Base-by-base conservation (phyloP, 192 early-diverging fungal species). In the Gonapodya prolifera region DNA sequence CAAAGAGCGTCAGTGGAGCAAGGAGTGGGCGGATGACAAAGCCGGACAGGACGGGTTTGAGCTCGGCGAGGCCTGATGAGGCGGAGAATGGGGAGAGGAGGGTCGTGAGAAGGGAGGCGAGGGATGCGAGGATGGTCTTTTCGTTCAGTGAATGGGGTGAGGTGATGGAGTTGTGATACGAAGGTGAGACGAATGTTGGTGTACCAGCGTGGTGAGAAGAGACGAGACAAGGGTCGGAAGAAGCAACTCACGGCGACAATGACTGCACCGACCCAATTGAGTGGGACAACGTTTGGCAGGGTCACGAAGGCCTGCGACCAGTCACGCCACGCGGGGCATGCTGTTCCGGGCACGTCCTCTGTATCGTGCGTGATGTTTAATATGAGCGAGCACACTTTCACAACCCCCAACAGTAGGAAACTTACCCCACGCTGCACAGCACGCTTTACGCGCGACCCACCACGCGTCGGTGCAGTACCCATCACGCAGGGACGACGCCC, bases 21-120 rank as follows among this genome's bases (percentile, higher is more conserved):
- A 78, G 75, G 17, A 78, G 35, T 0, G 34, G 18, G 33, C 30
- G 69, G 34, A 78, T 78, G 75, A 34, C 34, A 28, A 45, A 45
- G 34, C 77, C 77, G 34, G 35, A 34, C 30, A 78, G 75, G n/a
- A 78, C 75, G 0, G 77, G 69, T 61, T 78, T 78, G 23, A 78
- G 70, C 30, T 78, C 77, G 2, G 77, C 34, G 18, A 78, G 32
- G 29, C 77, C 77, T 1, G 76, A 76, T 34, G 70, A 70, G 70
- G 76, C 31, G 2, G 76, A 76, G 70, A 70, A 76, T 17, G 76
- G 76, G 45, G 8, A 16, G 8, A 61, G 45, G 45, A 61, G 8
- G 45, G 45, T 61, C 8, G 45, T 61, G 45, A 61, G 45, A 23
- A 61, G 8, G 45, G 45, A 61, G 45, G 45, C 8, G 23, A 61